Evolutionary conservation across 2,329 filamentous ascomycete genomes (phyloP).

Genomic region (Diaporthe vaccinii): DNA sequence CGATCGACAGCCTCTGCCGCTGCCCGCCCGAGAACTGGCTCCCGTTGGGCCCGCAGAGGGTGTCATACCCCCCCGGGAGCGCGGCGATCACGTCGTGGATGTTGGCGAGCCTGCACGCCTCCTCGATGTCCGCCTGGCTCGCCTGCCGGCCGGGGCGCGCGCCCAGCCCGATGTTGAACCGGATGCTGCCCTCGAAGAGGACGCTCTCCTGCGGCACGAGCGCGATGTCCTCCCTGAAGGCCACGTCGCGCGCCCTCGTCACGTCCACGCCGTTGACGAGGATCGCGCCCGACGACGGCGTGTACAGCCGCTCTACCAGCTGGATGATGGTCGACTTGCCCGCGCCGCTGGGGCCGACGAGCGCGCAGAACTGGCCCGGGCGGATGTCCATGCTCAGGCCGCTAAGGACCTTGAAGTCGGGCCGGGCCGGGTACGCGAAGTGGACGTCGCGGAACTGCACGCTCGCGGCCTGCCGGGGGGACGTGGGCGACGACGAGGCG

Average conservation of each 20-base stretch:
- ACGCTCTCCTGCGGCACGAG: constrained; percentile 57
- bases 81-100: constrained; percentile 70
- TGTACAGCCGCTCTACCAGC: constrained; percentile 67
- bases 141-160: constrained; percentile 59
- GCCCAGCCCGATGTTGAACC: constrained; percentile 57
- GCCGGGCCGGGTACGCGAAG: constrained; percentile 73
- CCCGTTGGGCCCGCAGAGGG: constrained; percentile 71
- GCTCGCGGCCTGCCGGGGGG: constrained; percentile 26
- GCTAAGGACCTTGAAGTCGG: constrained; percentile 63
- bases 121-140: constrained; percentile 64
- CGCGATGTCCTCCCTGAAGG: constrained; percentile 54
- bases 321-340: constrained; percentile 63
- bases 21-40: constrained; percentile 78
- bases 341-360: constrained; percentile 61
- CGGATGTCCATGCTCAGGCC: constrained; percentile 54
- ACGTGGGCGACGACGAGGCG: neutral
- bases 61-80: constrained; percentile 70
- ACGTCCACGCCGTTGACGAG: constrained; percentile 63
- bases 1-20: constrained; percentile 77
- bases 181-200: constrained; percentile 57
- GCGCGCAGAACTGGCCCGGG: constrained; percentile 55
- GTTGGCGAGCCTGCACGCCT: constrained; percentile 69
- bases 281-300: constrained; percentile 62
- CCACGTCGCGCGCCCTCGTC: constrained; percentile 35
- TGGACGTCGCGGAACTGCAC: constrained; percentile 68